A percentile compares a stretch with the other conserved stretches of the same genome.
Conservation (phyloP, 495 filamentous ascomycete species). For the Antarctomyces pellizariae region DNA sequence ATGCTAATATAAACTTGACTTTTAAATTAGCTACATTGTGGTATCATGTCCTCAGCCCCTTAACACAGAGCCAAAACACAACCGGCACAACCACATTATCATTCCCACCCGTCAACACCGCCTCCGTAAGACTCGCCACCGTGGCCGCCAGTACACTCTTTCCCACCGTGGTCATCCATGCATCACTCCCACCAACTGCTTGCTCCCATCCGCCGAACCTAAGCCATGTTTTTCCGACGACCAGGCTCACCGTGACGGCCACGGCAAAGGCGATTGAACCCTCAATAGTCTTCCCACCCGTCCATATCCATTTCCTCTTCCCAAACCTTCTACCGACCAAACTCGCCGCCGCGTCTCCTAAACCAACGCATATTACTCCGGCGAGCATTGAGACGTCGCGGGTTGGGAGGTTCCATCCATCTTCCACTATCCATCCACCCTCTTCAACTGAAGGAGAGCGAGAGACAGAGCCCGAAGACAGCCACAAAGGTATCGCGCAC, state of each 20-base stretch:
- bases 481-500: constrained; percentile 88
- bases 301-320: constrained; percentile 82
- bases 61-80: constrained; percentile 73
- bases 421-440: constrained; percentile 27
- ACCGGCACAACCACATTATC: constrained; percentile 98
- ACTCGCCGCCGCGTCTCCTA: constrained; percentile 90
- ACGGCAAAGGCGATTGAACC: constrained; percentile 66
- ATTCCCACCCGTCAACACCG: constrained; percentile 88
- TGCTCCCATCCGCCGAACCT: constrained; percentile 43
- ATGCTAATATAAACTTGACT: no score
- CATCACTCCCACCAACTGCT: constrained; percentile 12
- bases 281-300: constrained; percentile 85
- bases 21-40: no score
- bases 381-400: constrained; percentile 71
- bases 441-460: no score
- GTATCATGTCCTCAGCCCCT: no score
- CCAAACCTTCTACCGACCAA: constrained; percentile 77
- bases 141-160: constrained; percentile 47
- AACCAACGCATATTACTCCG: constrained; percentile 79
- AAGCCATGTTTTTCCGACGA: constrained; percentile 54
- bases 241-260: constrained; percentile 54
- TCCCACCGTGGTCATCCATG: constrained; percentile 20
- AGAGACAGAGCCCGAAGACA: constrained; percentile 44
- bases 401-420: constrained; percentile 45
- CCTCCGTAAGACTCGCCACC: constrained; percentile 78